These are phyloP conservation scores for Millerozyma acaciae DNA, from an alignment of 805 yeast species.

Conservation along the genomic window DNA sequence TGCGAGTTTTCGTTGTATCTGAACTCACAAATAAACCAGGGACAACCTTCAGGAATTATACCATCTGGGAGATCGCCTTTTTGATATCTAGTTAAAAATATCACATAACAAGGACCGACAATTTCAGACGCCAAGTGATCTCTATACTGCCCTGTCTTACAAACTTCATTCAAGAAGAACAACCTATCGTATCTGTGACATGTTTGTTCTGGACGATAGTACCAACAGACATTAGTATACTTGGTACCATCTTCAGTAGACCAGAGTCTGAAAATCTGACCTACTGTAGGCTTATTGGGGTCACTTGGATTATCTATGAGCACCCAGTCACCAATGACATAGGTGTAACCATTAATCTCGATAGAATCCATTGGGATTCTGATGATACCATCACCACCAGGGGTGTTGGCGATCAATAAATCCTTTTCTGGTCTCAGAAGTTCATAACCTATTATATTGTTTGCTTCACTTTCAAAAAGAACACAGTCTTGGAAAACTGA, in stretches of 20 bases:
- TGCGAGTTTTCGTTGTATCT: constrained; percentile 90
- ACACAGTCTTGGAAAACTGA: constrained; percentile 59
- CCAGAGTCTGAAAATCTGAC: constrained; percentile 94
- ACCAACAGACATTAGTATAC: constrained; percentile 96
- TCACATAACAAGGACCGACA: constrained; percentile 90
- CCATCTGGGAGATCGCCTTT: constrained; percentile 83
- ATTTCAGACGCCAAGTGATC: constrained; percentile 89
- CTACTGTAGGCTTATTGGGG: constrained; percentile 83
- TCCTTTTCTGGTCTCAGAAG: constrained; percentile 79
- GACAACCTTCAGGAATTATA: constrained; percentile 65
- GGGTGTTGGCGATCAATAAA: constrained; percentile 42
- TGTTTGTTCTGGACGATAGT: constrained; percentile 95
- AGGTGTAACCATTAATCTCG: constrained; percentile 65
- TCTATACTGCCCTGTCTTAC: constrained; percentile 94
- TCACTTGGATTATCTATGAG: constrained; percentile 84
- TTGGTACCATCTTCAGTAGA: constrained; percentile 75
- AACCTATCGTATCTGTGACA: constrained; percentile 88
- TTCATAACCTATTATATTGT: constrained; percentile 59
- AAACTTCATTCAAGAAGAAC: constrained; percentile 91
- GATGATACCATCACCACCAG: constrained; percentile 46
- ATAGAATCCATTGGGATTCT: constrained; percentile 80
- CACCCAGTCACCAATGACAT: constrained; percentile 94
- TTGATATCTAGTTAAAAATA: constrained; percentile 89
- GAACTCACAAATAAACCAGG: constrained; percentile 89
- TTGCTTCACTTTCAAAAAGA: constrained; percentile 58